Evolutionary conservation across 2,329 filamentous ascomycete species (phyloP).

Genomic region (Nemania serpens): DNA sequence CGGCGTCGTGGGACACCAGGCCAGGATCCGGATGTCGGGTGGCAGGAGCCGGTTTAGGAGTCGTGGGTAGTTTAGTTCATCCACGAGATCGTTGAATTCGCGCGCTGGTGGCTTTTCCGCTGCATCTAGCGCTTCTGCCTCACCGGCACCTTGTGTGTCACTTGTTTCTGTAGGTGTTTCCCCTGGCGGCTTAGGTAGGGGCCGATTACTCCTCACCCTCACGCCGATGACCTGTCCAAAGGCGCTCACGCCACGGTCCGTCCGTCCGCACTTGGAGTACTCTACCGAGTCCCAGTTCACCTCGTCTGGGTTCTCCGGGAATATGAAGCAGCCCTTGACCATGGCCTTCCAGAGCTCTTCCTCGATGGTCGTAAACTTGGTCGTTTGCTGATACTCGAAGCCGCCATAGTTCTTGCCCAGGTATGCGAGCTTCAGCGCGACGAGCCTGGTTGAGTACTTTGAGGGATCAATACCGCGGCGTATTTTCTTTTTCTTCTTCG

Average conservation of each 20-base stretch:
- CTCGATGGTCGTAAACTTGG: slow-evolving; percentile 80
- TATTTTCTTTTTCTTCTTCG: slow-evolving; percentile 51
- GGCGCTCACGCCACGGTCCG: slow-evolving; percentile 90
- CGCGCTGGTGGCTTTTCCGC: slow-evolving; percentile 32
- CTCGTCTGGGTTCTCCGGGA: slow-evolving; percentile 64
- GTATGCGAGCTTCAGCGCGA: slow-evolving; percentile 94
- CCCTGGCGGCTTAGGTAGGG: slow-evolving; percentile 50
- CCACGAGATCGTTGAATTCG: slow-evolving; percentile 68
- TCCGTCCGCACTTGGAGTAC: slow-evolving; percentile 94
- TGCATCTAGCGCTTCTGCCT: slow-evolving; percentile 21
- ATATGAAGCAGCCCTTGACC: slow-evolving; percentile 79
- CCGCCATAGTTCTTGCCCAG: slow-evolving; percentile 90
- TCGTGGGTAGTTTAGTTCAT: slow-evolving; percentile 84
- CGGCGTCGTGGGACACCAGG: slow-evolving; percentile 88
- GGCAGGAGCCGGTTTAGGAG: slow-evolving; percentile 88
- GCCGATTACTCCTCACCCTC: slow-evolving; percentile 77
- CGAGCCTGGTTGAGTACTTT: slow-evolving; percentile 79
- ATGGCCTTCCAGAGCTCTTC: slow-evolving; percentile 93
- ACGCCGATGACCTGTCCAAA: slow-evolving; percentile 95
- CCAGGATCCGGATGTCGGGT: slow-evolving; percentile 84
- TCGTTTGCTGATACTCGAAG: slow-evolving; percentile 81
- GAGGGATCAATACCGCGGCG: slow-evolving; percentile 71
- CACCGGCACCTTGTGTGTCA: slow-evolving; percentile 6
- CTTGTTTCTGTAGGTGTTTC: neutral
- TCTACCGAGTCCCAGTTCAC: slow-evolving; percentile 84